Base-by-base conservation (phyloP, 176 grass and related monocot species). In the Leersia perrieri region DNA sequence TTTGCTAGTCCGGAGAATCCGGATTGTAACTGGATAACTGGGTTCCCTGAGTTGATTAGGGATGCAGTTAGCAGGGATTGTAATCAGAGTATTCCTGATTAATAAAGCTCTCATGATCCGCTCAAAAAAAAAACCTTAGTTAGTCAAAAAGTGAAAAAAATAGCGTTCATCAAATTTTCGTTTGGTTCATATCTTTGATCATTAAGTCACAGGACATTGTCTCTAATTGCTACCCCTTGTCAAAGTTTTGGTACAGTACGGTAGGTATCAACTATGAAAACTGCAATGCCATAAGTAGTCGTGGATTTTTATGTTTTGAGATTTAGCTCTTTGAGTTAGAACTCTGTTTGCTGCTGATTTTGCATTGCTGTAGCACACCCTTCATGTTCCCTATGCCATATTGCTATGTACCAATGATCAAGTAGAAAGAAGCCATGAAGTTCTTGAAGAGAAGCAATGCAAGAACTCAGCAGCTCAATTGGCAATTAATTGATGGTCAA, bases 381-480 rank as follows among this genome's bases (percentile, higher is more conserved):
- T 45, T 45, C 72, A 77, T 83, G 68, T 88, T 78, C 31, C 36
- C 36, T 66, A 78, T 78, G 58, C 27, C 67, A 66, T 38, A 49
- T 57, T 57, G 0, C 22, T 11, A 74, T 72, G 33, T 80, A 70
- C 77, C 77, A 75, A 34, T 34, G 18, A 33, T 76, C 82, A 64
- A 81, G 53, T 41, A 76, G 87, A 9, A 9, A 75, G 36, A 3
- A 41, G 63, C 87, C 49, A 85, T 76, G 70, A 53, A 62, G 4
- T 40, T 75, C 15, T 74, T 73, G 69, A 25, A 40, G 33, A 66
- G 44, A 23, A 81, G n/a, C 29, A 45, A 36, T 25, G 28, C 28
- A 70, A 31, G 49, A 3, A 42, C 2, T 38, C 9, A 62, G 61
- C 11, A 10, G 0, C 25, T 58, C 53, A 58, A 7, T 39, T 25